Conservation (phyloP, 768 basidiomycete genomes). For the Xerocomellus chrysenteron region DNA sequence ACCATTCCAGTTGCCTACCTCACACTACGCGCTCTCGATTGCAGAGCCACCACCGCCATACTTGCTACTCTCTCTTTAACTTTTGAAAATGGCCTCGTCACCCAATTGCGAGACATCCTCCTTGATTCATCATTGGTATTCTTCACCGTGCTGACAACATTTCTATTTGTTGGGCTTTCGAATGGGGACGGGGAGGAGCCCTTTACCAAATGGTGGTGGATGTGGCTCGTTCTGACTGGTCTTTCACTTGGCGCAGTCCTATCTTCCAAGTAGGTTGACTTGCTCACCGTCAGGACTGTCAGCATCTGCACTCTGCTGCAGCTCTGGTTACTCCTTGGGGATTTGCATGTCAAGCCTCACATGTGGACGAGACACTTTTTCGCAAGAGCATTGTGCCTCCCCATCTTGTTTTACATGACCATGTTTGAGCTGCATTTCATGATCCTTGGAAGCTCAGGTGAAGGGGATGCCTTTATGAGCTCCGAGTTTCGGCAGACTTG, state of each 20-base stretch:
- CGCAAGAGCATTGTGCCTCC: constrained; percentile 87
- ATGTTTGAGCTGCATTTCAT: constrained; percentile 97
- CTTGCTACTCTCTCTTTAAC: constrained; percentile 89
- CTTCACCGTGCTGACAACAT: constrained; percentile 89
- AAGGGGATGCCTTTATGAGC: constrained; percentile 99
- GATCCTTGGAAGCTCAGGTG: constrained; percentile 85
- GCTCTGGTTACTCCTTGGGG: constrained; percentile 88
- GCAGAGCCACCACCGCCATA: constrained; percentile 88
- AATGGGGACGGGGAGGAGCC: constrained; percentile 85
- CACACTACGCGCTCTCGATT: constrained; percentile 89
- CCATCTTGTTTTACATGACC: constrained; percentile 87
- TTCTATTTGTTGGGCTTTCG: constrained; percentile 87
- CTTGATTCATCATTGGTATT: constrained; percentile 97
- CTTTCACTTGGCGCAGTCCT: constrained; percentile 89
- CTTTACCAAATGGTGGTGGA: constrained; percentile 90
- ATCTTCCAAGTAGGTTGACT: constrained; percentile 96
- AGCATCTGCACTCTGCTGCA: constrained; percentile 82
- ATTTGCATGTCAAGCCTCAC: constrained; percentile 71
- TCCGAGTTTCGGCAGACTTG: constrained; percentile 98
- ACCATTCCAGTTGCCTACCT: constrained; percentile 91
- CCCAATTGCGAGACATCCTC: constrained; percentile 95
- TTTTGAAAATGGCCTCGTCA: constrained; percentile 95
- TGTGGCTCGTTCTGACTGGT: constrained; percentile 85
- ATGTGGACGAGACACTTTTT: constrained; percentile 82
- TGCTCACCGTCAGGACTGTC: constrained; percentile 96